Conservation (phyloP, 345 rosid species). For the Eucalyptus urophylla region DNA sequence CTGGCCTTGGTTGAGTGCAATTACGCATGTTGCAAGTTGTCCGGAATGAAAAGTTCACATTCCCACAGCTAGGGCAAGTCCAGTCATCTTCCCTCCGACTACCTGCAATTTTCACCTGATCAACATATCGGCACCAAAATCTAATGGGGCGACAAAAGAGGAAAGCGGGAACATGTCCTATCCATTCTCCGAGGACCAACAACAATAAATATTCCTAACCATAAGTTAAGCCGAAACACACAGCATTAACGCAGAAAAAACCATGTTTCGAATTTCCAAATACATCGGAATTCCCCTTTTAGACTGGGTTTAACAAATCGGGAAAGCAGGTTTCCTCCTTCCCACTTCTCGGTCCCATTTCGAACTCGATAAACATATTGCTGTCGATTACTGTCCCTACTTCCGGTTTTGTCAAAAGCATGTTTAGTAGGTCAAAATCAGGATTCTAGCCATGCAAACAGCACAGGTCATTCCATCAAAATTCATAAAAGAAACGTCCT, state of each 20-base stretch:
- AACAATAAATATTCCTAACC: background rate
- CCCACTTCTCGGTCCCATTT: background rate
- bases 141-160: background rate
- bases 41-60: constrained; percentile 88
- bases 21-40: constrained; percentile 99
- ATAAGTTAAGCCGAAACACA: background rate
- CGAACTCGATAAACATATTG: background rate
- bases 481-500: background rate
- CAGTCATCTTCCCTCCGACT: constrained; percentile 94
- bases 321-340: background rate
- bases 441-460: background rate
- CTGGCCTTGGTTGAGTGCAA: constrained; percentile 97
- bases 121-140: background rate
- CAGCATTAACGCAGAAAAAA: background rate
- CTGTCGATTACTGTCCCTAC: background rate
- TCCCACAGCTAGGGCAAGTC: constrained; percentile 92
- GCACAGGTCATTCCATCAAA: background rate
- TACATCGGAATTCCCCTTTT: background rate
- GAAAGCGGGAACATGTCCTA: background rate
- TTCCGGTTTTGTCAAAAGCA: background rate
- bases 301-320: background rate
- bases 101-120: constrained; percentile 20
- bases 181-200: background rate
- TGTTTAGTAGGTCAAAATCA: background rate
- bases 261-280: background rate